Percentiles rank a stretch among this genome's conserved stretches.
Evolutionary conservation across 257 asterid genomes (phyloP).

Genomic region (Lantana camara): DNA sequence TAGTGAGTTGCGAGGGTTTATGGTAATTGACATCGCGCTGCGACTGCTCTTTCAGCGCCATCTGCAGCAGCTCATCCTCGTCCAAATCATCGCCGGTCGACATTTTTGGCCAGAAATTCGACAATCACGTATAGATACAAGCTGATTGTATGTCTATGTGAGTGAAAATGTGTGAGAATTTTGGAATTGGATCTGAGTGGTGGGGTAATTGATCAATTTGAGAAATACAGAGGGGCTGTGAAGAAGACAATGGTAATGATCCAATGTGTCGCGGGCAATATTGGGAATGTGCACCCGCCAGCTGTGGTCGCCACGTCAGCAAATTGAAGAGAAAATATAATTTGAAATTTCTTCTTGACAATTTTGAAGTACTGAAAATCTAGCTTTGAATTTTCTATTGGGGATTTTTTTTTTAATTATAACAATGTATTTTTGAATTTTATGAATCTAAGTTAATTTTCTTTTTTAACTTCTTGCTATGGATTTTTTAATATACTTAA

Average conservation of each 20-base stretch:
- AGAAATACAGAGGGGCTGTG: conserved; percentile 15
- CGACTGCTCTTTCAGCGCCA: conserved; percentile 88
- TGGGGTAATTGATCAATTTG: conserved; percentile 25
- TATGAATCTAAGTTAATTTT: too few relatives aligned
- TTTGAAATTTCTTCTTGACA: neutral
- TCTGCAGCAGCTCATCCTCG: conserved; percentile 94
- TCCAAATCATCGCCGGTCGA: conserved; percentile 79
- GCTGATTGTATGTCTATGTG: conserved; percentile 11
- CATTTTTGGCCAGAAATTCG: conserved; percentile 41
- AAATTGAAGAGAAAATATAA: neutral
- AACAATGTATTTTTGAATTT: too few relatives aligned
- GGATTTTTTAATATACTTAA: too few relatives aligned
- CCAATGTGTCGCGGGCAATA: conserved; percentile 25
- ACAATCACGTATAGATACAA: conserved; percentile 13
- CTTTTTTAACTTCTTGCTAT: too few relatives aligned
- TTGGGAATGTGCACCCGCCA: neutral
- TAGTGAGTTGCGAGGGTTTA: conserved; percentile 50
- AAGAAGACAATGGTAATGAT: conserved; percentile 30
- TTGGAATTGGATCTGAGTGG: conserved; percentile 37
- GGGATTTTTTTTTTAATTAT: too few relatives aligned
- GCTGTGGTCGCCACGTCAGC: conserved; percentile 18
- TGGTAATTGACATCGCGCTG: conserved; percentile 71
- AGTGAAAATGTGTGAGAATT: conserved; percentile 17
- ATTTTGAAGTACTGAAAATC: too few relatives aligned
- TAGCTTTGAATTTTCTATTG: too few relatives aligned